A percentile compares a stretch with the other conserved stretches of the same genome.
Evolutionary conservation across 441 rosid species (phyloP).

Genomic region (Arabidopsis lyrata): DNA sequence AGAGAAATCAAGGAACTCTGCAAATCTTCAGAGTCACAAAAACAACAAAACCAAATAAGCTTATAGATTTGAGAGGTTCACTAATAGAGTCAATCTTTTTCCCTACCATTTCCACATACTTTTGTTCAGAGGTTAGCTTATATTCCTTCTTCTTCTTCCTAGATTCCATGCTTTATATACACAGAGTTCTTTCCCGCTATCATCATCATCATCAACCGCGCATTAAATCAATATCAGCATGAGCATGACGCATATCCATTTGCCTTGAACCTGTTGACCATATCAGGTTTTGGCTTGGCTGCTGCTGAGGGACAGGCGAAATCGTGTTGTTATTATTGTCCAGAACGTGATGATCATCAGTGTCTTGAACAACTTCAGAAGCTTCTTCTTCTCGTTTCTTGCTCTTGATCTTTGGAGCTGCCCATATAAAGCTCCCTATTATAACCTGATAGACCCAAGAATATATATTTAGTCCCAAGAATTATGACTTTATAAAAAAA

Average conservation of each 20-base stretch:
- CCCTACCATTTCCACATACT: conserved; percentile 33
- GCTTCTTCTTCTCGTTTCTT: conserved; percentile 56
- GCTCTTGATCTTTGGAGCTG: conserved; percentile 68
- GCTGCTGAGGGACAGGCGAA: conserved; percentile 48
- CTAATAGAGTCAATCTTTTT: conserved; percentile 13
- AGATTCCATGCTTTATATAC: conserved; percentile 42
- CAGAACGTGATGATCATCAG: conserved; percentile 46
- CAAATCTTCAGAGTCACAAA: conserved; percentile 20
- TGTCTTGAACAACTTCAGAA: conserved; percentile 54
- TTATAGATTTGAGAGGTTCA: conserved; percentile 31
- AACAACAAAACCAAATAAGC: conserved; percentile 27
- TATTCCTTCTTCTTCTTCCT: conserved; percentile 27
- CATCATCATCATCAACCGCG: conserved; percentile 62
- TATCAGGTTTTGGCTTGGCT: conserved; percentile 60
- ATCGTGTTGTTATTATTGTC: conserved; percentile 51
- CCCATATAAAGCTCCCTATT: conserved; percentile 93
- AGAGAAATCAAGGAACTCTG: conserved; percentile 15
- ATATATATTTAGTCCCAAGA: conserved; percentile 14
- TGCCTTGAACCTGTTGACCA: conserved; percentile 76
- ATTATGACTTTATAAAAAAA: background rate
- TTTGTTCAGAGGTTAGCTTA: conserved; percentile 46
- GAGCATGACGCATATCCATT: conserved; percentile 72
- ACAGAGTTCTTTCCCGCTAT: conserved; percentile 5
- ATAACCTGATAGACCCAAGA: conserved; percentile 61
- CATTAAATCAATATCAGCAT: conserved; percentile 89